Evolutionary conservation across 1,139 yeast species (phyloP), one percentile per base, ranked within the genome.

Genomic region (Candida sp.): DNA sequence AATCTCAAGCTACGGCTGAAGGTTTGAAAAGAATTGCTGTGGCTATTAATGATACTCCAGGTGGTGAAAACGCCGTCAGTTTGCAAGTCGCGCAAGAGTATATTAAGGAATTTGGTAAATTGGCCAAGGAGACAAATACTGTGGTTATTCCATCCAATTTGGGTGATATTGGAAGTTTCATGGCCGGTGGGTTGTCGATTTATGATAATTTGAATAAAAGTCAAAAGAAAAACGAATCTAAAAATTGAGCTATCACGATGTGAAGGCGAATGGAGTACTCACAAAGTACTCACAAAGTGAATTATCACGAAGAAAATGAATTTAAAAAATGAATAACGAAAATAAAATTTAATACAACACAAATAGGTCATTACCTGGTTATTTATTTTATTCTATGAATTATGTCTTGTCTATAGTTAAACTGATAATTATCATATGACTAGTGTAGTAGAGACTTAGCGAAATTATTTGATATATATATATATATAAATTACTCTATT

Each of bases 71-170:
- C 41, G 96, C 95, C 4, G 89, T 87, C 35, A 71, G 83, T 30
- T 73, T 88, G 51, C 90, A 84, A 61, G 83, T 88, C 39, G 96
- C 96, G 21, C 93, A 86, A 59, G 87, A 84, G 57, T 87, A 87
- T 60, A 87, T 87, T 47, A 86, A 82, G 46, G 88, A 91, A 39
- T 87, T 87, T 60, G 87, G 88, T 41, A 82, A 87, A 52, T 72
- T 87, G 59, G 96, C 96, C 37, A 87, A 87, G 70, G 91, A 86
- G 61, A 70, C 86, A 38, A 87, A 86, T 57, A 84, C 95, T 1
- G 77, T 88, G 29, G 84, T 87, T 37, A 75, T 87, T 36, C 96
- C 96, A 12, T 79, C 89, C 11, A 84, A 84, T 46, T 64, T 87
- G 60, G 85, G 87, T 49, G 91, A 87, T 55, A 71, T 87, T 62